phyloP scores from a whole-genome alignment of 768 basidiomycete genomes.

The Sistotremastrum suecicum region DNA sequence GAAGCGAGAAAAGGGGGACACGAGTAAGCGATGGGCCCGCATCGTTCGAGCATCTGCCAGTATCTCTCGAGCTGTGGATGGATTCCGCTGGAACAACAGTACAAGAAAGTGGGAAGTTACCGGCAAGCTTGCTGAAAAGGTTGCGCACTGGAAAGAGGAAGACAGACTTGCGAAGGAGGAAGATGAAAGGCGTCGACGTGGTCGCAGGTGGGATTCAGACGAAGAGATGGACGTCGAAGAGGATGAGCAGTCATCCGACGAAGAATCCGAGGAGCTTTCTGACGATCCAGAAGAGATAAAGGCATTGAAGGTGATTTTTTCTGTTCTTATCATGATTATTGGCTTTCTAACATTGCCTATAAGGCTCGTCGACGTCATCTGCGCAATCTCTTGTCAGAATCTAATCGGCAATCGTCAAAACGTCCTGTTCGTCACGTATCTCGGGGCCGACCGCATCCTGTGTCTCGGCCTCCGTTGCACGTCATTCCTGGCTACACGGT shows the following conservation, averaged over 20 bases:
- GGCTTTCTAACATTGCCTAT: conserved; percentile 8
- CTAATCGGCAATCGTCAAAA: conserved; percentile 21
- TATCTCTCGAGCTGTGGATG: conserved; percentile 56
- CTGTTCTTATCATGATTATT: conserved; percentile 2
- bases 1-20: conserved; percentile 24
- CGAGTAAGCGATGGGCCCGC: conserved; percentile 58
- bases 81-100: conserved; percentile 51
- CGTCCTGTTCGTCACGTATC: conserved; percentile 15
- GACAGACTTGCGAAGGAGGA: conserved; percentile 51
- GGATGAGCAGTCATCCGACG: conserved; percentile 30
- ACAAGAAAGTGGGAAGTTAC: conserved; percentile 49
- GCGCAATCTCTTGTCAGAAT: conserved; percentile 36
- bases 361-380: conserved; percentile 68
- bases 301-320: conserved; percentile 54
- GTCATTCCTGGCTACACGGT: conserved; percentile 78
- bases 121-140: conserved; percentile 53
- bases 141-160: conserved; percentile 54
- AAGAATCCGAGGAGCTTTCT: conserved; percentile 44
- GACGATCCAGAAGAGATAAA: conserved; percentile 60
- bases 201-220: conserved; percentile 43
- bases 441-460: conserved; percentile 15
- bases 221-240: conserved; percentile 62
- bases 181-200: conserved; percentile 50
- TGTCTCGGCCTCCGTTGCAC: conserved; percentile 28
- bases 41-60: conserved; percentile 55